phyloP scores from a whole-genome alignment of 2,329 filamentous ascomycete genomes.

The Fusarium mundagurra region DNA sequence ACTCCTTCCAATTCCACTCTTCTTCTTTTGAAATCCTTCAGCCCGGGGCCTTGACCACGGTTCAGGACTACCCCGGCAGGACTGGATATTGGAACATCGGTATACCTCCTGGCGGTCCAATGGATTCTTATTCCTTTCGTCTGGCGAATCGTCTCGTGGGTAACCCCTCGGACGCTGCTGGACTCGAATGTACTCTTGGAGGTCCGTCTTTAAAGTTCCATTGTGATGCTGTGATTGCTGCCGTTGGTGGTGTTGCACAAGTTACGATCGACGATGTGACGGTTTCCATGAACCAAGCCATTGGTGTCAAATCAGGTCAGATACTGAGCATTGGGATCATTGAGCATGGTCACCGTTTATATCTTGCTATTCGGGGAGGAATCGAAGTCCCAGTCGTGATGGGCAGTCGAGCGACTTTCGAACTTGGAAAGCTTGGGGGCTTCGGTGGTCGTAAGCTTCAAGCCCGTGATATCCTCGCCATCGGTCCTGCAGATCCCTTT shows the following conservation, averaged over 20 bases:
- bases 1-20: constrained; percentile 43
- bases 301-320: constrained; percentile 41
- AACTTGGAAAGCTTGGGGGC: constrained; percentile 48
- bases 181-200: constrained; percentile 48
- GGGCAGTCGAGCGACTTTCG: constrained; percentile 47
- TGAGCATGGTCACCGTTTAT: constrained; percentile 47
- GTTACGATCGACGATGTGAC: constrained; percentile 41
- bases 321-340: constrained; percentile 40
- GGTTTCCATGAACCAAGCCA: constrained; percentile 34
- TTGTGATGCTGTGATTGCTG: constrained; percentile 44
- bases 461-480: constrained; percentile 43
- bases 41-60: constrained; percentile 48
- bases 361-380: constrained; percentile 49
- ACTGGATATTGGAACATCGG: constrained; percentile 51
- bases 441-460: constrained; percentile 47
- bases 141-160: constrained; percentile 50
- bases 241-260: constrained; percentile 45
- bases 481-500: constrained; percentile 1
- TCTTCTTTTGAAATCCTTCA: constrained; percentile 50
- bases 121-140: constrained; percentile 51
- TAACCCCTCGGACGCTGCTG: constrained; percentile 44
- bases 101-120: constrained; percentile 54
- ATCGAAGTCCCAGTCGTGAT: constrained; percentile 48
- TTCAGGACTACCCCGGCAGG: constrained; percentile 55
- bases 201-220: constrained; percentile 51